Base-by-base conservation (phyloP, 768 basidiomycete species). In the Mycena epipterygia region DNA sequence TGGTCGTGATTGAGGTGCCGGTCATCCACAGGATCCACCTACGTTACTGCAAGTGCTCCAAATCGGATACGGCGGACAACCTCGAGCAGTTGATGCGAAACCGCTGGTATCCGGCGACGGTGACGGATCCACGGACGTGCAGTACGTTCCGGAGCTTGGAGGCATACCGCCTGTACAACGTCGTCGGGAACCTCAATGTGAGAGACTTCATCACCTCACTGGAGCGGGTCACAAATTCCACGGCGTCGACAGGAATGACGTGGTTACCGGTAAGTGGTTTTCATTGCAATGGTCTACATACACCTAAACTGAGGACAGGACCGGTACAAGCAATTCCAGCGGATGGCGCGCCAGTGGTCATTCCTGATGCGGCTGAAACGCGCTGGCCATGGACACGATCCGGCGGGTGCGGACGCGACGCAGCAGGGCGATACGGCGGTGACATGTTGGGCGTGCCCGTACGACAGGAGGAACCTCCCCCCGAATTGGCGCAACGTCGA, bases 381-480 rank as follows among this genome's bases (percentile, higher is more conserved):
- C 2, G 46, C 41, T 1, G 37, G 55, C 0, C 62, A 35, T 5
- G 48, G 30, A 3, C 62, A 51, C 21, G 48, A 44, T 33, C 53
- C 56, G 5, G 35, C 39, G 37, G 74, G 68, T 53, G 44, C 73
- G 0, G 27, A 35, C 16, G n/a, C 30, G 3, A 57, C 70, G 5
- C 27, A 56, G 29, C 25, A n/a, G 11, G 56, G 72, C 2, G 69
- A 60, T 30, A 37, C 52, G 16, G 68, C 64, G 2, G 71, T 76
- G 4, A 16, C n/a, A 11, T 77, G 76, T 30, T 76, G 72, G 65
- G 70, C 76, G 1, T 77, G 76, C 44, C 76, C 76, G 1, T 59
- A 70, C 2, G 42, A 49, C 3, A 65, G 59, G 1, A 53, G 67
- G 19, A 77, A 77, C 57, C 49, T 77, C 2, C 76, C 76, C 0